A percentile compares a stretch with the other conserved stretches of the same genome.
Evolutionary conservation across 768 basidiomycete genomes (phyloP).

Genomic region (Filobasidium wieringae): DNA sequence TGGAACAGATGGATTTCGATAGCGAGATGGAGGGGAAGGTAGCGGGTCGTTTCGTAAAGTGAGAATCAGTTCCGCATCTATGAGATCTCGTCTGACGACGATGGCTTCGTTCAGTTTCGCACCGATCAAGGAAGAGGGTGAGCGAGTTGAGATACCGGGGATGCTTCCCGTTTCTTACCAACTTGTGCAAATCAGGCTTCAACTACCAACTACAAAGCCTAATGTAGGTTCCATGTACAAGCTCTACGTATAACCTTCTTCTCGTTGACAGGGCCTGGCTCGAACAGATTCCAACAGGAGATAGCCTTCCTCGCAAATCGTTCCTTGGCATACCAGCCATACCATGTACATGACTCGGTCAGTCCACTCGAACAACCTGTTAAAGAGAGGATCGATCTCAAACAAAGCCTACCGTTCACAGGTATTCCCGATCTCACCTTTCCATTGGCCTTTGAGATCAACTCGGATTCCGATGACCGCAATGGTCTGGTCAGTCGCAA

Average conservation of each 20-base stretch:
- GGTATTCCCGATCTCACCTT: slow-evolving; percentile 16
- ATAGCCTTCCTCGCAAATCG: slow-evolving; percentile 28
- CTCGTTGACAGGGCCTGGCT: background rate
- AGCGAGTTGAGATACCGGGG: background rate
- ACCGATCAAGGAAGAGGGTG: slow-evolving; percentile 29
- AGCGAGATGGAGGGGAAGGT: background rate
- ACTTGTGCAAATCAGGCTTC: slow-evolving; percentile 19
- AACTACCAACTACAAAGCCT: slow-evolving; percentile 36
- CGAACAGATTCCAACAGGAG: slow-evolving; percentile 31
- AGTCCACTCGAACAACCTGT: background rate
- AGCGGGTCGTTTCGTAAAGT: slow-evolving; percentile 23
- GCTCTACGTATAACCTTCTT: background rate
- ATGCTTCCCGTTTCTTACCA: background rate
- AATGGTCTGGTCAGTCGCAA: slow-evolving; percentile 22
- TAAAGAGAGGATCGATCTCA: background rate
- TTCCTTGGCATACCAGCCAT: slow-evolving; percentile 32
- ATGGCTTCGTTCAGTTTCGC: slow-evolving; percentile 19
- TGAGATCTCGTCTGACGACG: background rate
- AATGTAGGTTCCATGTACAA: slow-evolving; percentile 20
- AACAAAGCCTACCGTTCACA: background rate
- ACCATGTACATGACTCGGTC: slow-evolving; percentile 29
- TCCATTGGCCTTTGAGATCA: slow-evolving; percentile 26
- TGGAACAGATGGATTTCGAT: slow-evolving; percentile 12
- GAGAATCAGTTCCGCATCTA: slow-evolving; percentile 3
- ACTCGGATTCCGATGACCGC: slow-evolving; percentile 32